phyloP scores from a whole-genome alignment of 139 green algal species.

The Parachlorella kessleri region DNA sequence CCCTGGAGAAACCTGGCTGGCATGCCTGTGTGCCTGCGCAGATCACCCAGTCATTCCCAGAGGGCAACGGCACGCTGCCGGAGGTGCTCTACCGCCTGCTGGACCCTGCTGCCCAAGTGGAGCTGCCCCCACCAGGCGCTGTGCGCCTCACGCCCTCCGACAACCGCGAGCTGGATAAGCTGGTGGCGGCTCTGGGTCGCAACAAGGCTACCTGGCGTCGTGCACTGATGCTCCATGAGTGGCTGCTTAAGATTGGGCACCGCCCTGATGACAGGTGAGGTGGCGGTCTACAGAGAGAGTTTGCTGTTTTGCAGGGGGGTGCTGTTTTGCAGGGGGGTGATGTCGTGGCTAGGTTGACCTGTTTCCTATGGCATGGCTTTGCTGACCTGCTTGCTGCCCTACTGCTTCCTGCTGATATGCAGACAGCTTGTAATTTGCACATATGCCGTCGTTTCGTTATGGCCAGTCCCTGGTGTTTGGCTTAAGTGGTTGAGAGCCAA shows the following conservation, averaged over 20 bases:
- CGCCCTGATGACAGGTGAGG: slow-evolving; percentile 61
- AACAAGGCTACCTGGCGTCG: slow-evolving; percentile 81
- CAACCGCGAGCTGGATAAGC: slow-evolving; percentile 88
- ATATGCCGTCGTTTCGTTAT: too few relatives aligned
- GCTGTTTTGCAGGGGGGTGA: too few relatives aligned
- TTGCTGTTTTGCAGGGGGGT: too few relatives aligned
- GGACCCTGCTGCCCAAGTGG: slow-evolving; percentile 42
- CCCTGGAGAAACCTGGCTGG: neutral
- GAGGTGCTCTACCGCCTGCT: slow-evolving; percentile 48
- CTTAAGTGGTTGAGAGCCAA: too few relatives aligned
- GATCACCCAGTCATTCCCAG: slow-evolving; percentile 24
- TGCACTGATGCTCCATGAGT: slow-evolving; percentile 72
- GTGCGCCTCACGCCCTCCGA: slow-evolving; percentile 35
- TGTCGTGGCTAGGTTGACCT: too few relatives aligned
- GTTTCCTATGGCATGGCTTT: too few relatives aligned
- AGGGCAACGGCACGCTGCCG: slow-evolving; percentile 46
- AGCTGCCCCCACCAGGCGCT: slow-evolving; percentile 41
- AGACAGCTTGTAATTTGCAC: too few relatives aligned
- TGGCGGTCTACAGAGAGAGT: too few relatives aligned
- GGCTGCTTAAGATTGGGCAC: slow-evolving; percentile 72
- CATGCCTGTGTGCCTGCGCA: neutral
- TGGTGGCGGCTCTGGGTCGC: slow-evolving; percentile 68
- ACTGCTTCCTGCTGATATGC: too few relatives aligned
- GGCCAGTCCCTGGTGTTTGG: too few relatives aligned
- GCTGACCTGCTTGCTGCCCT: too few relatives aligned